Evolutionary conservation across 306 rosid genomes (phyloP).

Genomic region (Hippophae tibetana): DNA sequence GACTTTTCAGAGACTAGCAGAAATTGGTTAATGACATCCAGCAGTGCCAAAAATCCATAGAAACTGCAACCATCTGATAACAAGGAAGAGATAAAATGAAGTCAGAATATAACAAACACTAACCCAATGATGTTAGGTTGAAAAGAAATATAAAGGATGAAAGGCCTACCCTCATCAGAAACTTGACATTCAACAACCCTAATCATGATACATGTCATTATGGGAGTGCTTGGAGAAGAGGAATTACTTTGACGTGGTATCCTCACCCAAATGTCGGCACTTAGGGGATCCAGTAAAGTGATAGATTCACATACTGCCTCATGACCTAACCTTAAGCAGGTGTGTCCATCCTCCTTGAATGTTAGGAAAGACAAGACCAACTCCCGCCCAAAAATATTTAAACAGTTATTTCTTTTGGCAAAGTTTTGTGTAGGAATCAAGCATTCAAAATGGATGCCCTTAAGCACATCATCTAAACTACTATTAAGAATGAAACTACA

Average conservation of each 20-base stretch:
- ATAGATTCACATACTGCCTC: conserved; percentile 26
- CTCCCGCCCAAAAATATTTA: conserved; percentile 66
- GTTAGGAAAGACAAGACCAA: conserved; percentile 44
- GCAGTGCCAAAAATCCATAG: conserved; percentile 55
- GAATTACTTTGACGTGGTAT: conserved; percentile 43
- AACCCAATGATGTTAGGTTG: conserved; percentile 6
- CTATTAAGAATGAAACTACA: conserved; percentile 38
- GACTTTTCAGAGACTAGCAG: conserved; percentile 45
- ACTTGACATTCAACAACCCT: conserved; percentile 53
- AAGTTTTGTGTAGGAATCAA: conserved; percentile 48
- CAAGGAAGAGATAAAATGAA: conserved; percentile 5
- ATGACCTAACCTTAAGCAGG: conserved; percentile 23
- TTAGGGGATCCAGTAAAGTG: conserved; percentile 47
- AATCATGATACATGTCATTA: conserved; percentile 44
- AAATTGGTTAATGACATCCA: conserved; percentile 45
- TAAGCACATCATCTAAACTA: conserved; percentile 32
- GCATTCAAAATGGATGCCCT: conserved; percentile 48
- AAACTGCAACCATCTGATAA: conserved; percentile 44
- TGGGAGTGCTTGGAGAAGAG: conserved; percentile 23
- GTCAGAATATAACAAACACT: not conserved
- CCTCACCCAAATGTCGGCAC: conserved; percentile 82
- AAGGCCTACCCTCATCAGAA: conserved; percentile 52
- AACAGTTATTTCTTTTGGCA: conserved; percentile 43
- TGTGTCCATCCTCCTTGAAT: conserved; percentile 34
- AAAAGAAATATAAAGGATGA: conserved; percentile 12